Evolutionary conservation across 208 protist species (phyloP).

Genomic region (Crithidia bombi): DNA sequence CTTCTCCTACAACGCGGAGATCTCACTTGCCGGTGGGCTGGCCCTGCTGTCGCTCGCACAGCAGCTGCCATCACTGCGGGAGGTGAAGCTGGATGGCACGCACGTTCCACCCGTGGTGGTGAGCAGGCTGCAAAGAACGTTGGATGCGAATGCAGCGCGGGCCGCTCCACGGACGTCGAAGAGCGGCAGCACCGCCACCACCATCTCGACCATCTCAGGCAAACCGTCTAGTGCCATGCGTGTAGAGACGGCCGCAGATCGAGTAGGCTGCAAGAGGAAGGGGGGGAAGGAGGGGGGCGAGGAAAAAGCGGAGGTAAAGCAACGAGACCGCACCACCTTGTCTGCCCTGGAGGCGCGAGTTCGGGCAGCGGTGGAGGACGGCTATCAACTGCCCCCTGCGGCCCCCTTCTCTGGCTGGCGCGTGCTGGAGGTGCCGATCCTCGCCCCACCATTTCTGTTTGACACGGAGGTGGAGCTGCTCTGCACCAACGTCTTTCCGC

Average conservation of each 20-base stretch:
- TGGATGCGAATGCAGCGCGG: constrained; percentile 45
- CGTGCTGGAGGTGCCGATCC: constrained; percentile 79
- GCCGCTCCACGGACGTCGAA: neutral
- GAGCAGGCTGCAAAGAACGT: constrained; percentile 45
- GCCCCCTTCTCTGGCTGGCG: constrained; percentile 65
- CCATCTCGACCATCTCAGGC: neutral
- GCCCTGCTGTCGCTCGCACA: constrained; percentile 72
- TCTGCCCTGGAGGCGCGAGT: constrained; percentile 18
- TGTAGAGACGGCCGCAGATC: neutral
- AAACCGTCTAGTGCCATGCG: too few species aligned
- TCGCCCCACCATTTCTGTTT: constrained; percentile 78
- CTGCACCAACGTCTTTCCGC: constrained; percentile 59
- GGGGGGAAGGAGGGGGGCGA: neutral
- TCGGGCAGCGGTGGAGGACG: constrained; percentile 7
- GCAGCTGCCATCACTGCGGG: constrained; percentile 38
- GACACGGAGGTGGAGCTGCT: constrained; percentile 73
- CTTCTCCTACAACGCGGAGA: constrained; percentile 63
- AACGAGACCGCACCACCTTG: too few species aligned
- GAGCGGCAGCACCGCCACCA: neutral
- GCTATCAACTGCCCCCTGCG: constrained; percentile 36
- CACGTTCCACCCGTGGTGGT: constrained; percentile 65
- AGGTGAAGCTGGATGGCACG: constrained; percentile 57
- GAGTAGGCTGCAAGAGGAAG: neutral
- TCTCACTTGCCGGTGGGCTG: constrained; percentile 77
- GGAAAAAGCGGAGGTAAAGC: too few species aligned